Evolutionary conservation across 1,284 basidiomycete genomes (phyloP), one percentile per base, ranked within the genome.

Genomic region (Rhodotorula mucilaginosa): DNA sequence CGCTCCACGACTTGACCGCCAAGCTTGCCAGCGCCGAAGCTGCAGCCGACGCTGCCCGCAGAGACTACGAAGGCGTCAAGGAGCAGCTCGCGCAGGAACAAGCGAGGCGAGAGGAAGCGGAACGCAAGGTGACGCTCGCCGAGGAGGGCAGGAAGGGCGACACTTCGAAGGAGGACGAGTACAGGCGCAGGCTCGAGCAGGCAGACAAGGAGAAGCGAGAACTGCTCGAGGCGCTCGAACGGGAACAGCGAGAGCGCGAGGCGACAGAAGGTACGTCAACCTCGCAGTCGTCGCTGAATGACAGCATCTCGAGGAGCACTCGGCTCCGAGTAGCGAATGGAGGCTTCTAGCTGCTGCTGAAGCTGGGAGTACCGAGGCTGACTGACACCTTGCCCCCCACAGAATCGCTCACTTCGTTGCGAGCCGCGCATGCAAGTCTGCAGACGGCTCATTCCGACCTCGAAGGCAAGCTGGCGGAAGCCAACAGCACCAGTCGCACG

Each of bases 201-300:
- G 85, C 85, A 1, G 90, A 92, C 75, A 84, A 88, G 59, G 91
- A 92, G 82, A 92, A 92, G 80, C 86, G 90, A 44, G 90, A 91
- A 72, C 84, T 92, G 63, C 83, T 93, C 52, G 85, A 84, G 52
- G 88, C 90, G 34, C 86, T 92, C 16, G 90, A 87, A 79, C 85
- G 89, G 65, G 90, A 92, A 74, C 91, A 76, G 88, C 88, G 64
- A 29, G 57, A 71, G 52, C 71, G 75, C 54, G 59, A 72, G 49
- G 46, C 58, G 46, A 58, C 65, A 31, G 66, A 68, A 31, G 69
- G 64, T 63, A 21, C 19, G 60, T 60, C 31, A 4, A 3, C 15
- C 1, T 12, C 31, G 23, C 13, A 16, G n/a, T 23, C 6, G 4
- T 54, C 31, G 39, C 57, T 12, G 12, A 34, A 51, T 44, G 26